phyloP scores from a whole-genome alignment of 148 eudicot genomes.

The Cornus florida region DNA sequence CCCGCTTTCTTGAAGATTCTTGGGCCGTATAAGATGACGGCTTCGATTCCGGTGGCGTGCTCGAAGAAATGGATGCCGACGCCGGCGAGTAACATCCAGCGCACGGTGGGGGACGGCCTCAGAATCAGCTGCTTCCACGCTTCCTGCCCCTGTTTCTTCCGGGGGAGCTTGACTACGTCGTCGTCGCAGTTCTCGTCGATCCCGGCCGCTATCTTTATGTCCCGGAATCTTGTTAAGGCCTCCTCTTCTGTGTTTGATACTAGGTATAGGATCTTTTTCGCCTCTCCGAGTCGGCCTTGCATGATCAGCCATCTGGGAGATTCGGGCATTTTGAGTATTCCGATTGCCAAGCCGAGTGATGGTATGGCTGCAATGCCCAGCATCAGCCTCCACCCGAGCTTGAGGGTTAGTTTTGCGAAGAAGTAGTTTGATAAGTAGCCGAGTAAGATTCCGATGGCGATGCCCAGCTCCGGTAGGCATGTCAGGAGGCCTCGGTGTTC shows the following conservation, averaged over 20 bases:
- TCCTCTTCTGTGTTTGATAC: conserved; percentile 52
- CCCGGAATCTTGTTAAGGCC: conserved; percentile 41
- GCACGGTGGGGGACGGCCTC: conserved; percentile 47
- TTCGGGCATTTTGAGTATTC: conserved; percentile 64
- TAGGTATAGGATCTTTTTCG: conserved; percentile 28
- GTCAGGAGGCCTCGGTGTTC: conserved; percentile 58
- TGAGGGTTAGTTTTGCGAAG: conserved; percentile 41
- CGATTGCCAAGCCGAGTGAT: conserved; percentile 45
- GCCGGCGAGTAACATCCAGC: conserved; percentile 56
- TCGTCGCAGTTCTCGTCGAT: conserved; percentile 21
- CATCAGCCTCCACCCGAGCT: conserved; percentile 77
- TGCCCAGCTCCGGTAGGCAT: conserved; percentile 69
- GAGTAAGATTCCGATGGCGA: conserved; percentile 57
- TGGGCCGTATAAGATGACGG: conserved; percentile 70
- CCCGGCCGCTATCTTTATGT: conserved; percentile 36
- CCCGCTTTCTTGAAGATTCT: conserved; percentile 75
- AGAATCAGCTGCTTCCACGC: conserved; percentile 58
- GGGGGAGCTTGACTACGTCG: conserved; percentile 12
- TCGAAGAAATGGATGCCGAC: conserved; percentile 81
- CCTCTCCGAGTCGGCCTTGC: conserved; percentile 64
- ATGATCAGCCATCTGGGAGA: conserved; percentile 66
- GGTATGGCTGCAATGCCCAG: conserved; percentile 66
- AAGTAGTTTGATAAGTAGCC: conserved; percentile 63
- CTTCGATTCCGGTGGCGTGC: conserved; percentile 76
- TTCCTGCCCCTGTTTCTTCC: conserved; percentile 15